Conservation (phyloP, 1,284 basidiomycete genomes). For the Trichosporon sp. region DNA sequence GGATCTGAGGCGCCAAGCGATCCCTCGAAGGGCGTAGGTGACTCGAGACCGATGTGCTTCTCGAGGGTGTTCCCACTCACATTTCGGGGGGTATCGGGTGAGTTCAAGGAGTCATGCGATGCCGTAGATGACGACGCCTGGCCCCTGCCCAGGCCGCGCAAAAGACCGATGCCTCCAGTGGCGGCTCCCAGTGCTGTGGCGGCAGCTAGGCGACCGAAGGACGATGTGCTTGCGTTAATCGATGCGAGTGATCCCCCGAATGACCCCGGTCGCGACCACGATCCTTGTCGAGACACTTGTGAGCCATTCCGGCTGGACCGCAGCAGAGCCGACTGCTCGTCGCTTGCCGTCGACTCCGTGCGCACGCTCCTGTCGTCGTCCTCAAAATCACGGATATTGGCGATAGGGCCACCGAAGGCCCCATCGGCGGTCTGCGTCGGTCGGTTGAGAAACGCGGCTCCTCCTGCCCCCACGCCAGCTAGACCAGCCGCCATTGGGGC, state of each 20-base stretch:
- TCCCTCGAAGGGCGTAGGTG: not conserved
- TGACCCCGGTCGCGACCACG: not conserved
- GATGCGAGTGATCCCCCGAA: not conserved
- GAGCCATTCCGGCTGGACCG: not conserved
- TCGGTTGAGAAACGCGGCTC: not conserved
- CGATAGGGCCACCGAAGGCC: not conserved
- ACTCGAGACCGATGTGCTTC: constrained; percentile 11
- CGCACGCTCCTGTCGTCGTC: not conserved
- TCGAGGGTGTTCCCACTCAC: constrained; percentile 21
- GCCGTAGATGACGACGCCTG: not conserved
- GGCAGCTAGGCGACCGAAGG: constrained; percentile 2
- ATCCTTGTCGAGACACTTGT: not conserved
- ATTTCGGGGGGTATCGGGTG: constrained; percentile 7
- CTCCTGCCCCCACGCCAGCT: not conserved
- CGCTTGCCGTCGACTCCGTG: not conserved
- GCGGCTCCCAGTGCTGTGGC: not conserved
- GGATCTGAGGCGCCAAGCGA: not conserved
- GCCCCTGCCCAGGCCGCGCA: constrained; percentile 13
- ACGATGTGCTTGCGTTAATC: not conserved
- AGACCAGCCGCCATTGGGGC: not conserved
- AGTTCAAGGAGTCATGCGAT: not conserved
- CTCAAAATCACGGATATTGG: not conserved
- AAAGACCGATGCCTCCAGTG: constrained; percentile 7
- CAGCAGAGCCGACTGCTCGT: constrained; percentile 1
- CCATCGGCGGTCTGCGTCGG: not conserved